Evolutionary conservation across 2,329 filamentous ascomycete genomes (phyloP).

Genomic region (Keithomyces neogunnii): DNA sequence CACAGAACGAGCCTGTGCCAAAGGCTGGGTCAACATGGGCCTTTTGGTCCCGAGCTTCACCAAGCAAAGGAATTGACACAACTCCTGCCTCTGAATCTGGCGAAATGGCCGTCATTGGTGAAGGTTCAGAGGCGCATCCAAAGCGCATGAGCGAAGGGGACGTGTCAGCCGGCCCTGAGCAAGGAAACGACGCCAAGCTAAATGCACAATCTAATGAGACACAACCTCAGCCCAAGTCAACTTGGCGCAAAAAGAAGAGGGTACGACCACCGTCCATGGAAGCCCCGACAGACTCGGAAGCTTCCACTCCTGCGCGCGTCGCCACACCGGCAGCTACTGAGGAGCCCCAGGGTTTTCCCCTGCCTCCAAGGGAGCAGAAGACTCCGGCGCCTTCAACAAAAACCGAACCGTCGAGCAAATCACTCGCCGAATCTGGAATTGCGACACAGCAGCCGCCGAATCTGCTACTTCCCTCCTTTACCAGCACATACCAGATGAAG

Average conservation of each 20-base stretch:
- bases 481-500: conserved; percentile 57
- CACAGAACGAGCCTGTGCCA: conserved; percentile 26
- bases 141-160: conserved; percentile 36
- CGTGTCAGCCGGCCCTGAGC: conserved; percentile 22
- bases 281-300: conserved; percentile 24
- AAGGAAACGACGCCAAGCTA: conserved; percentile 24
- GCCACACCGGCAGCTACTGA: conserved; percentile 2
- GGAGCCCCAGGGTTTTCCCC: conserved; percentile 4
- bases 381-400: conserved; percentile 9
- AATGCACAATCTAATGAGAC: conserved; percentile 20
- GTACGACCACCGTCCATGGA: conserved; percentile 40
- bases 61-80: conserved; percentile 24
- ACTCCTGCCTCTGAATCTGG: conserved; percentile 30
- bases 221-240: conserved; percentile 19
- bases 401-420: conserved; percentile 15
- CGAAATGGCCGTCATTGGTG: conserved; percentile 48
- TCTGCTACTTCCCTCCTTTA: conserved; percentile 61
- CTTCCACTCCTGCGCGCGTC: conserved; percentile 15
- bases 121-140: conserved; percentile 48
- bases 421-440: conserved; percentile 34
- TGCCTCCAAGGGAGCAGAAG: conserved; percentile 5
- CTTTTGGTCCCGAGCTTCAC: conserved; percentile 63
- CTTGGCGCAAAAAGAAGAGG: conserved; percentile 36
- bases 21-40: conserved; percentile 64
- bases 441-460: conserved; percentile 43